phyloP scores from a whole-genome alignment of 1,139 yeast genomes.

The Candida sp. region DNA sequence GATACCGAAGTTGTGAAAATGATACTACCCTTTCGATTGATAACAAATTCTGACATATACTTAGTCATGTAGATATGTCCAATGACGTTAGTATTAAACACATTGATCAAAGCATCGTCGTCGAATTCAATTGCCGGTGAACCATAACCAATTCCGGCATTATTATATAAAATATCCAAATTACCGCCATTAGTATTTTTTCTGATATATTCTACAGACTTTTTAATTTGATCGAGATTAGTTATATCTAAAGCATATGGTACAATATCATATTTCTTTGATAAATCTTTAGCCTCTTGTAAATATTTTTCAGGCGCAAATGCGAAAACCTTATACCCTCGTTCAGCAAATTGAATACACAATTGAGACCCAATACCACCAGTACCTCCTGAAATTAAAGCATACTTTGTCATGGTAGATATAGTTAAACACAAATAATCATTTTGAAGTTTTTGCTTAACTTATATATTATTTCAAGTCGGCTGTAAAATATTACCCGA shows the following conservation, averaged over 20 bases:
- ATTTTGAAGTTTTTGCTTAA: too few species aligned
- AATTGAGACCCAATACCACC: constrained; percentile 37
- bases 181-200: constrained; percentile 22
- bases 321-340: constrained; percentile 34
- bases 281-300: constrained; percentile 24
- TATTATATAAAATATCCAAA: constrained; percentile 30
- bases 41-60: constrained; percentile 25
- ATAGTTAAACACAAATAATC: too few species aligned
- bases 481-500: too few species aligned
- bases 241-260: constrained; percentile 32
- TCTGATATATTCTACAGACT: constrained; percentile 17
- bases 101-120: constrained; percentile 17
- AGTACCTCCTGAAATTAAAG: constrained; percentile 38
- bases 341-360: constrained; percentile 22
- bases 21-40: constrained; percentile 30
- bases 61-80: constrained; percentile 39
- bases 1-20: constrained; percentile 38
- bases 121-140: constrained; percentile 33
- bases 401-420: constrained; percentile 13
- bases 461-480: too few species aligned
- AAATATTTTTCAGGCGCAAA: constrained; percentile 22
- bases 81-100: constrained; percentile 32
- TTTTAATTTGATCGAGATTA: constrained; percentile 21
- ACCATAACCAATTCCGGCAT: constrained; percentile 28
- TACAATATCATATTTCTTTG: constrained; percentile 18